phyloP scores from a whole-genome alignment of 2,329 filamentous ascomycete species.

The Phialophora tarda region DNA sequence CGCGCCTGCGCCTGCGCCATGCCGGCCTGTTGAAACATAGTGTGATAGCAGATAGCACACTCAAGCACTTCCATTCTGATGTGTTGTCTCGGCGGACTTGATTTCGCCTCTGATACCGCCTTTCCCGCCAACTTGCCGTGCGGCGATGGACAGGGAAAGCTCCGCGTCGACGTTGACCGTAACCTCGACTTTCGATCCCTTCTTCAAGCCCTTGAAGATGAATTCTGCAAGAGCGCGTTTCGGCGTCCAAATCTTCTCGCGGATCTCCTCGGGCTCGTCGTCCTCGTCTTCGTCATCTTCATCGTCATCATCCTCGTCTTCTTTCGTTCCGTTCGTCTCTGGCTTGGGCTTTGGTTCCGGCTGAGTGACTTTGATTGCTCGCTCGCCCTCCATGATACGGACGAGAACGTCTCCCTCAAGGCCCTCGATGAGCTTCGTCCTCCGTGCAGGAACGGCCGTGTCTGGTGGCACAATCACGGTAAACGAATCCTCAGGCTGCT shows the following conservation, averaged over 20 bases:
- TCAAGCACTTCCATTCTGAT: slow-evolving; percentile 45
- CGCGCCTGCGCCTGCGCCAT: slow-evolving; percentile 12
- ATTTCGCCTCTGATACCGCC: slow-evolving; percentile 74
- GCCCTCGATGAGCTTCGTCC: slow-evolving; percentile 76
- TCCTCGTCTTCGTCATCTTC: slow-evolving; percentile 67
- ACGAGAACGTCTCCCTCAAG: slow-evolving; percentile 86
- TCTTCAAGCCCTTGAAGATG: slow-evolving; percentile 81
- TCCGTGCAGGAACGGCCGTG: slow-evolving; percentile 86
- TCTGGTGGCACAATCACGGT: slow-evolving; percentile 80
- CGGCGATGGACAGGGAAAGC: slow-evolving; percentile 77
- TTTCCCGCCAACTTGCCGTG: slow-evolving; percentile 85
- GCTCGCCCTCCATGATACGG: slow-evolving; percentile 83
- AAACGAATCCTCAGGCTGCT: slow-evolving; percentile 62
- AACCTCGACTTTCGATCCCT: slow-evolving; percentile 88
- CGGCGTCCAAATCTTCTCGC: slow-evolving; percentile 92
- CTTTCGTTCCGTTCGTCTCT: slow-evolving; percentile 61
- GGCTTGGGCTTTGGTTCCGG: slow-evolving; percentile 76
- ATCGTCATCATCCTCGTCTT: slow-evolving; percentile 67
- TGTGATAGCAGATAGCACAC: neutral
- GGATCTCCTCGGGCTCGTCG: slow-evolving; percentile 84
- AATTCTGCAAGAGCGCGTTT: slow-evolving; percentile 83
- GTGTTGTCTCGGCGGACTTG: slow-evolving; percentile 48
- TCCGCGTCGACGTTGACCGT: slow-evolving; percentile 87
- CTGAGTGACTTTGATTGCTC: slow-evolving; percentile 92
- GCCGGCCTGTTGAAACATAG: slow-evolving; percentile 8